phyloP scores from a whole-genome alignment of 2,329 filamentous ascomycete species.

The Reticulascus tulasneorum region DNA sequence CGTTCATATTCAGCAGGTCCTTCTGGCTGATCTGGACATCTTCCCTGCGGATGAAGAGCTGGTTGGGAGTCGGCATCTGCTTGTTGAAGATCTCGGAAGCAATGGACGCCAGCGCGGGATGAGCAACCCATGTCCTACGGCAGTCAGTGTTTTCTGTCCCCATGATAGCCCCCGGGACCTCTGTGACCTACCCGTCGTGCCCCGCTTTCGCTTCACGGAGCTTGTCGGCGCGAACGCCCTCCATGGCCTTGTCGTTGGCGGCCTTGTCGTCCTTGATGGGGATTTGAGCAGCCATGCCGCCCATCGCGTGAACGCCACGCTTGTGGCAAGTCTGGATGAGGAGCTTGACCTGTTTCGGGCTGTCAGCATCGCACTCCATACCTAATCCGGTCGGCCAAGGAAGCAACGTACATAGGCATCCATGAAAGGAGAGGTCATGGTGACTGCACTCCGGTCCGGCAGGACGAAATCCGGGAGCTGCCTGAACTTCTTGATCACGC shows the following conservation, averaged over 20 bases:
- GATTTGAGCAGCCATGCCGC: constrained; percentile 98
- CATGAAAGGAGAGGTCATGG: constrained; percentile 99
- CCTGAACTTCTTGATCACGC: constrained; percentile 98
- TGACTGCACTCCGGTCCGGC: constrained; percentile 84
- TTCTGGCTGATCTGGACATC: constrained; percentile 83
- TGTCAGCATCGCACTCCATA: constrained; percentile 1
- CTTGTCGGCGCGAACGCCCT: constrained; percentile 89
- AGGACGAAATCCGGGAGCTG: constrained; percentile 90
- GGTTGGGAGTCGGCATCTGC: constrained; percentile 98
- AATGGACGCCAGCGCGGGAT: constrained; percentile 85
- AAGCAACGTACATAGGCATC: constrained; percentile 65
- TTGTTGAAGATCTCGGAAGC: constrained; percentile 94
- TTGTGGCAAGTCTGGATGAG: constrained; percentile 98
- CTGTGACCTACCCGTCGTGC: constrained; percentile 68
- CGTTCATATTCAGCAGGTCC: constrained; percentile 97
- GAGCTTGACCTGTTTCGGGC: constrained; percentile 60
- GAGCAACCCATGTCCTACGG: constrained; percentile 81
- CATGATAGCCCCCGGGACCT: no score
- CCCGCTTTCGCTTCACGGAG: constrained; percentile 91
- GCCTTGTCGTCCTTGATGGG: constrained; percentile 92
- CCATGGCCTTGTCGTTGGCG: constrained; percentile 94
- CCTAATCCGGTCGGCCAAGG: not conserved
- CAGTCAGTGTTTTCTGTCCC: no score
- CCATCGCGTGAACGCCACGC: constrained; percentile 97
- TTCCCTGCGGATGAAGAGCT: constrained; percentile 80